Percentiles rank a stretch among this genome's conserved stretches.
These are phyloP conservation scores for Cryptosporidium baileyi DNA, from an alignment of 169 alveolate species.

Conservation along the genomic window DNA sequence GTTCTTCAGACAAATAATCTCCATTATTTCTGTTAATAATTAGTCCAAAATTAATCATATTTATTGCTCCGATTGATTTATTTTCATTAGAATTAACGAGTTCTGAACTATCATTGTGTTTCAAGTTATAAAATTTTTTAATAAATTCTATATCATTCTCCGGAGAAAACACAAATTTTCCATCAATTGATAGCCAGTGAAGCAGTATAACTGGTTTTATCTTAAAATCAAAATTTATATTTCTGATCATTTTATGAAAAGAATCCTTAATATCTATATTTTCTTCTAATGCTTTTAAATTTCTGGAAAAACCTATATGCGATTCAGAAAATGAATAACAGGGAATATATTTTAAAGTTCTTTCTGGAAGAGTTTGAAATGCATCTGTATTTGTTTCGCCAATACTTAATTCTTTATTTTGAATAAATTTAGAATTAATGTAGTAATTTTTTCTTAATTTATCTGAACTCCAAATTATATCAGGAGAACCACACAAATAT, in stretches of 20 bases:
- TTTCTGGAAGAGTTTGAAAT: constrained; percentile 43
- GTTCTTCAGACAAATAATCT: constrained; percentile 28
- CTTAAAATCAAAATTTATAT: not conserved
- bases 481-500: constrained; percentile 31
- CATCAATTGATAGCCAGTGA: constrained; percentile 68
- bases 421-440: not conserved
- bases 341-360: constrained; percentile 14
- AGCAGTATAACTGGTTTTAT: not conserved
- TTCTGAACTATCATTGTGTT: not conserved
- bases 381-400: constrained; percentile 6
- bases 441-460: constrained; percentile 20
- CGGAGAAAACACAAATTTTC: constrained; percentile 34
- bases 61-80: not conserved
- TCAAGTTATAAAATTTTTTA: not conserved
- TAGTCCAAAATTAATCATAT: not conserved
- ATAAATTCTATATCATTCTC: constrained; percentile 29
- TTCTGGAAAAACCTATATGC: not conserved
- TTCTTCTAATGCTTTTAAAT: not conserved
- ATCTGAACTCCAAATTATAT: constrained; percentile 42
- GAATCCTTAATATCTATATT: not conserved
- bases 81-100: not conserved
- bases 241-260: constrained; percentile 14
- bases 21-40: constrained; percentile 3
- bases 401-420: not conserved
- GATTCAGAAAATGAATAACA: constrained; percentile 7